Conservation (phyloP, 305 asterid species). For the Salvia sclarea region DNA sequence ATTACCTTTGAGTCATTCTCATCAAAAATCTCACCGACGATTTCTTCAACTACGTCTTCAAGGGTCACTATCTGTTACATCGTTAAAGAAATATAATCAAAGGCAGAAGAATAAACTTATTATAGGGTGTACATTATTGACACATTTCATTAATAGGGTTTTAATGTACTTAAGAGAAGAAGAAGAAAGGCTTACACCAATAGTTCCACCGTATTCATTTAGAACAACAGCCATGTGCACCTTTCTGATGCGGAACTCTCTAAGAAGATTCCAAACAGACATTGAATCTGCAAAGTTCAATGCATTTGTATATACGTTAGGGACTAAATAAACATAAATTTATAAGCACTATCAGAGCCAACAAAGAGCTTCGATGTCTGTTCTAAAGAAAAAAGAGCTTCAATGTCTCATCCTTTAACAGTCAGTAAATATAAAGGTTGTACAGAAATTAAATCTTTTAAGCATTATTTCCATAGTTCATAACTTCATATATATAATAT, state of each 20-base stretch:
- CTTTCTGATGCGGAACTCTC: conserved; percentile 99
- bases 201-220: conserved; percentile 98
- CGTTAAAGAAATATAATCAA: conserved; percentile 26
- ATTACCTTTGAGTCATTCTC: conserved; percentile 98
- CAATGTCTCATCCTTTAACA: background rate
- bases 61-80: conserved; percentile 86
- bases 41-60: conserved; percentile 99
- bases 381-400: too few relatives aligned
- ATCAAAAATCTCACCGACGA: conserved; percentile 98
- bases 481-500: too few relatives aligned
- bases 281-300: conserved; percentile 77
- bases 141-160: conserved; percentile 10
- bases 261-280: conserved; percentile 99
- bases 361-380: conserved; percentile 2
- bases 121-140: conserved; percentile 16
- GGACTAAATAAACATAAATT: conserved; percentile 4
- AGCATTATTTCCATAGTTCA: background rate
- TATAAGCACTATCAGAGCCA: conserved; percentile 15
- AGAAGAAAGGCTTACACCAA: conserved; percentile 68
- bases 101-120: conserved; percentile 24
- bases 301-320: conserved; percentile 11
- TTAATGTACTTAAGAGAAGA: conserved; percentile 1
- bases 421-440: background rate
- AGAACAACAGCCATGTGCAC: conserved; percentile 99
- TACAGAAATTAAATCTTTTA: background rate